phyloP scores from a whole-genome alignment of 345 rosid genomes.

The Litchi chinensis region DNA sequence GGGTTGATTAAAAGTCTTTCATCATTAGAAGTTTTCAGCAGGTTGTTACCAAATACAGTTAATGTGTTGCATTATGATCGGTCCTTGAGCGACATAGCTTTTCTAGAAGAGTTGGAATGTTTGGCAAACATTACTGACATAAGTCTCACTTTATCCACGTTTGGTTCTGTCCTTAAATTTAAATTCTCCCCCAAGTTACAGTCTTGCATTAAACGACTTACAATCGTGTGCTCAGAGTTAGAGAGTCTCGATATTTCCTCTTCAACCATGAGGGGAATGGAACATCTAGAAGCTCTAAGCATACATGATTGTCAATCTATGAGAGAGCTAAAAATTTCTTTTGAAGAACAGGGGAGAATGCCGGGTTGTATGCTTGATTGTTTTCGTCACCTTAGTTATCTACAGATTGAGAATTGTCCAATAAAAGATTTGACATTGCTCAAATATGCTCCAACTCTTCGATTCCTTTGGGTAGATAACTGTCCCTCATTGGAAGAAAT shows the following conservation, averaged over 20 bases:
- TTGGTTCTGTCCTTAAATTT: not conserved
- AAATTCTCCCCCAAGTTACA: not conserved
- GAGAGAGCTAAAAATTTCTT: not conserved
- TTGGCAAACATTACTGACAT: not conserved
- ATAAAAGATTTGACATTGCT: not conserved
- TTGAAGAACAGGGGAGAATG: not conserved
- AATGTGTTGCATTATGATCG: not conserved
- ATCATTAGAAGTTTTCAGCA: conserved; percentile 6
- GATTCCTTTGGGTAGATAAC: not conserved
- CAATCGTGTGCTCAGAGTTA: not conserved
- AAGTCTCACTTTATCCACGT: not conserved
- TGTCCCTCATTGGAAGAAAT: not conserved
- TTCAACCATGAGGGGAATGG: not conserved
- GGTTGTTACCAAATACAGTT: not conserved
- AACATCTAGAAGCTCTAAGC: not conserved
- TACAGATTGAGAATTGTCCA: not conserved
- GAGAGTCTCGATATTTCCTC: not conserved
- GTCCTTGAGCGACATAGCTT: not conserved
- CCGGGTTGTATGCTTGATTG: not conserved
- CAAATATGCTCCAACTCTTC: not conserved
- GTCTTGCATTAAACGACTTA: not conserved
- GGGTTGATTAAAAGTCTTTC: conserved; percentile 12
- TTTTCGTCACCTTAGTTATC: not conserved
- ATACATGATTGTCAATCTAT: not conserved
- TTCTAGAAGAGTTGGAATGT: not conserved